Evolutionary conservation across 176 grass and related monocot genomes (phyloP), one percentile per base, ranked within the genome.

Genomic region (Tillandsia fasciculata): DNA sequence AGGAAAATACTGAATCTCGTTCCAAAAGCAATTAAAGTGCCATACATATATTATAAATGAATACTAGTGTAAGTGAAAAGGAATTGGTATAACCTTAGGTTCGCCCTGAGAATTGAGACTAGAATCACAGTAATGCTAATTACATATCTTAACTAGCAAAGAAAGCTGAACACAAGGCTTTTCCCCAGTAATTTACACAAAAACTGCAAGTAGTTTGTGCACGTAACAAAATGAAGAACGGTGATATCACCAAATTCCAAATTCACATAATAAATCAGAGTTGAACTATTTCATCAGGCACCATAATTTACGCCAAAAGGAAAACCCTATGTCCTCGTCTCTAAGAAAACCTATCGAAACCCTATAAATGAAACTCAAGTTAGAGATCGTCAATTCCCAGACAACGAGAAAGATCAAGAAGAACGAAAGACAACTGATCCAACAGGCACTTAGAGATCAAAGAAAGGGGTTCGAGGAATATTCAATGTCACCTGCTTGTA

Each of bases 401-500:
- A 33, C 26, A 15, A 48, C 13, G 42, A 15, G 11, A 28, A n/a
- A 10, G 54, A 57, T 59, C 70, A 51, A 3, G 17, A 59, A 42
- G 33, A 47, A 64, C 1, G 18, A 5, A 42, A 66, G 5, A 14
- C 13, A 8, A 14, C 8, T 66, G 28, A 47, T 66, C 26, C 2
- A 61, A 61, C 8, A 2, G 17, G 12, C 27, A 27, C 3, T 11
- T 9, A n/a, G 20, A 52, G 11, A 51, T 65, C 26, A 12, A 47
- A 33, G 64, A 56, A 65, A 70, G 51, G 51, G 4, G 17, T 12
- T 51, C 3, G 22, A 12, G 48, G 24, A 70, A 50, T 52, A 54
- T 52, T 74, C n/a, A n/a, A 49, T 51, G 12, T 75, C 33, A 92
- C 90, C 90, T 99, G 87, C 68, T 78, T 93, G 65, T 99, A 99